These are phyloP conservation scores for Boletellus sp. DNA, from an alignment of 768 basidiomycete species.

Conservation along the genomic window DNA sequence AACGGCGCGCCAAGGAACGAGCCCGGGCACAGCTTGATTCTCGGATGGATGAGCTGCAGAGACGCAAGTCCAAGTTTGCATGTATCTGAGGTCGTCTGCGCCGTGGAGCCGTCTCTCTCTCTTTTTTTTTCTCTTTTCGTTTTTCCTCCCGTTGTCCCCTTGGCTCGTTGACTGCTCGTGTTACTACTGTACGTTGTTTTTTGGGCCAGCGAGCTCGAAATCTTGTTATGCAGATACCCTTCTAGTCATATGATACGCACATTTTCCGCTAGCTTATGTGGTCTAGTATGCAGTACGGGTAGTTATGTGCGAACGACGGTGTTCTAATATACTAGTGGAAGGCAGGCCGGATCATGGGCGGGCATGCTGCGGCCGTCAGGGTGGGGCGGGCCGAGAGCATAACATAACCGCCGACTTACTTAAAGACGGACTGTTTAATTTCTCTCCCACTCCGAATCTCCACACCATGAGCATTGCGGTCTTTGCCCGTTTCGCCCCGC, in stretches of 20 bases:
- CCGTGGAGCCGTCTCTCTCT: constrained; percentile 12
- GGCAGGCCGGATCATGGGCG: constrained; percentile 16
- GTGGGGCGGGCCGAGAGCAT: constrained; percentile 9
- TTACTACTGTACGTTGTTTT: constrained; percentile 29
- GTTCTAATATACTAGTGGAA: constrained; percentile 27
- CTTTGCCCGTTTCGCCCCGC: constrained; percentile 24
- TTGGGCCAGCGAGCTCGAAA: constrained; percentile 22
- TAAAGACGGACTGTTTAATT: constrained; percentile 20
- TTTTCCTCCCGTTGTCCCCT: too few relatives aligned
- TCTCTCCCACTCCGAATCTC: constrained; percentile 7
- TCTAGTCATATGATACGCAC: constrained; percentile 14
- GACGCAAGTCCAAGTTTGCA: constrained; percentile 89
- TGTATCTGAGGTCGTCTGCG: constrained; percentile 55
- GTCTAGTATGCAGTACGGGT: constrained; percentile 30
- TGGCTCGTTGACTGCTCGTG: constrained; percentile 25
- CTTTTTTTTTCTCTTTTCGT: constrained; percentile 10
- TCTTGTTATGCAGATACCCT: constrained; percentile 32
- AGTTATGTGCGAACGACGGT: constrained; percentile 21
- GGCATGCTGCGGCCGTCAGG: constrained; percentile 4
- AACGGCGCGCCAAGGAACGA: constrained; percentile 85
- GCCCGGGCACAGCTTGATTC: constrained; percentile 82
- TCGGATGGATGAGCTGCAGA: constrained; percentile 80
- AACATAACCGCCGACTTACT: constrained; percentile 12
- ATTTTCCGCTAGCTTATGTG: constrained; percentile 31
- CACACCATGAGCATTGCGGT: constrained; percentile 28